These are phyloP conservation scores for Chenopodium album DNA, from an alignment of 148 eudicot genomes.

Conservation along the genomic window DNA sequence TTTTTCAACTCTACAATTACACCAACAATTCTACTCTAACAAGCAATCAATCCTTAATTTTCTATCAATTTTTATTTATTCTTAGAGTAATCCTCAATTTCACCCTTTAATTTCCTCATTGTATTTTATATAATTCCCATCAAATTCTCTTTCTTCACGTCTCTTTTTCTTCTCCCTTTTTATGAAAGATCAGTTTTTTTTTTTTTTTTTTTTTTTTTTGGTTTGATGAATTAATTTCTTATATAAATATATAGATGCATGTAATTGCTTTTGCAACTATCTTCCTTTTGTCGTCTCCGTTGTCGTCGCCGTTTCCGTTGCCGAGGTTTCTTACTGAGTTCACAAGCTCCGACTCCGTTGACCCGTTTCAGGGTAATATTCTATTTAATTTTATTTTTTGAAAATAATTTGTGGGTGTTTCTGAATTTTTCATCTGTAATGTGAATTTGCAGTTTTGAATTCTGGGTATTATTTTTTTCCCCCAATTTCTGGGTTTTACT, in stretches of 20 bases:
- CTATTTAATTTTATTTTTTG: background rate
- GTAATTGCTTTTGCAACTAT: conserved; percentile 23
- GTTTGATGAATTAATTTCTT: conserved; percentile 9
- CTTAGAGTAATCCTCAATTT: background rate
- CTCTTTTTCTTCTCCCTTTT: conserved; percentile 26
- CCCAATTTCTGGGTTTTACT: background rate
- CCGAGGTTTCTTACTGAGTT: conserved; percentile 23
- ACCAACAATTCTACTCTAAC: conserved; percentile 11
- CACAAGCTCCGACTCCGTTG: conserved; percentile 29
- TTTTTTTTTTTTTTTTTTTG: background rate
- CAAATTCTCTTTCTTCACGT: conserved; percentile 42
- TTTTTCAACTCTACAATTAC: background rate
- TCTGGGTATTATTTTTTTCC: background rate
- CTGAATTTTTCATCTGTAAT: conserved; percentile 3
- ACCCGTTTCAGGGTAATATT: conserved; percentile 22
- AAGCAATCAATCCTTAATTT: background rate
- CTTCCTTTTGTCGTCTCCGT: background rate
- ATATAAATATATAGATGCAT: conserved; percentile 14
- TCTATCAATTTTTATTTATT: no score
- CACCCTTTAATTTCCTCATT: background rate
- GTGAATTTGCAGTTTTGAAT: background rate
- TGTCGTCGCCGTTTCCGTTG: no score
- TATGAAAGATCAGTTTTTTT: conserved; percentile 8
- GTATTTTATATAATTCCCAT: background rate
- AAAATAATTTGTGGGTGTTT: conserved; percentile 10